Evolutionary conservation across 1,284 basidiomycete genomes (phyloP).

Genomic region (Tremellales sp.): DNA sequence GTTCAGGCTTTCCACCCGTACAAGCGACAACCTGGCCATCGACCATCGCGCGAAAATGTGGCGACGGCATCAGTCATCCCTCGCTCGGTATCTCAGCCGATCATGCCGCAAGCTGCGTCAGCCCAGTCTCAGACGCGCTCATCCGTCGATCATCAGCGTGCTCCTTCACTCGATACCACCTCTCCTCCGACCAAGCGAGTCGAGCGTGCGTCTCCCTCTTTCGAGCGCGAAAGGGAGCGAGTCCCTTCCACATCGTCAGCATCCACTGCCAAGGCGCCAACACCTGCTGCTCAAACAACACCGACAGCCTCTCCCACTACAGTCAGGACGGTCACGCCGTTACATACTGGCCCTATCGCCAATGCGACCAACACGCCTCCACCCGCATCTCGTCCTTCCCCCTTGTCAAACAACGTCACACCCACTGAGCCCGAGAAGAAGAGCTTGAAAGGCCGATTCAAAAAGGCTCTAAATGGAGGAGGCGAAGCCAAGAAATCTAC

Average conservation of each 20-base stretch:
- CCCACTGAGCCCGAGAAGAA: slow-evolving; percentile 54
- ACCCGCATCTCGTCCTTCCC: slow-evolving; percentile 25
- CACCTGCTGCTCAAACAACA: neutral
- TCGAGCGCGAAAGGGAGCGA: neutral
- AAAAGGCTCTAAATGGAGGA: slow-evolving; percentile 58
- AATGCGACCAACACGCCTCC: slow-evolving; percentile 25
- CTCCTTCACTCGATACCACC: too few relatives aligned
- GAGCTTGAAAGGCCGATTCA: slow-evolving; percentile 70
- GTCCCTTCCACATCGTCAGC: neutral
- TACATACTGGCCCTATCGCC: slow-evolving; percentile 37
- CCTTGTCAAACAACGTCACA: slow-evolving; percentile 12
- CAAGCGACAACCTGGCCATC: slow-evolving; percentile 23
- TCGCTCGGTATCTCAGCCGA: slow-evolving; percentile 19
- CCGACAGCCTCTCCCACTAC: neutral
- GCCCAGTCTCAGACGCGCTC: too few relatives aligned
- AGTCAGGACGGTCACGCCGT: slow-evolving; percentile 11
- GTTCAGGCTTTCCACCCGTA: slow-evolving; percentile 27
- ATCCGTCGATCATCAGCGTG: too few relatives aligned
- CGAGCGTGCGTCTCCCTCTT: neutral
- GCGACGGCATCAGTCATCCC: slow-evolving; percentile 4
- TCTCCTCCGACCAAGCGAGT: neutral
- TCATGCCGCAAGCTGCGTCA: neutral
- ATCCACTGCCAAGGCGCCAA: neutral
- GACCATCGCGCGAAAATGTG: slow-evolving; percentile 13
- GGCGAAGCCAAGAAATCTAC: slow-evolving; percentile 18